A percentile compares a stretch with the other conserved stretches of the same genome.
These are phyloP conservation scores for Darksidea phi DNA, from an alignment of 495 filamentous ascomycete genomes.

Conservation along the genomic window DNA sequence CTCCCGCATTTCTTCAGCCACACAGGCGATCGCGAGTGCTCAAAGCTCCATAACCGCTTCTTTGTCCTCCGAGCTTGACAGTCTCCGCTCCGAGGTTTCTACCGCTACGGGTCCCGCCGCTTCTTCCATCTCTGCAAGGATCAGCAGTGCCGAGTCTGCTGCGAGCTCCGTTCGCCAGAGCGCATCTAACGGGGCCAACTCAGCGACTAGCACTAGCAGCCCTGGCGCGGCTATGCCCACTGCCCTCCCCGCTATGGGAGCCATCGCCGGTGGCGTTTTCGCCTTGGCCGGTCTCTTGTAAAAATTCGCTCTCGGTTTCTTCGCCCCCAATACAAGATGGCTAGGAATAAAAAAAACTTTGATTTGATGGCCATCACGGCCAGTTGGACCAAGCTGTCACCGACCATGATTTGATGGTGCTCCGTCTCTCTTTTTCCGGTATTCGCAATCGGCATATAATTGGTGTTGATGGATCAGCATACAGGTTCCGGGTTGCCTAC, in stretches of 20 bases:
- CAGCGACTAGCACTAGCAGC: no score
- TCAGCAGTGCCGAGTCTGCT: neutral
- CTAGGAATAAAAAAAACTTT: no score
- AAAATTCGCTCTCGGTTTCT: neutral
- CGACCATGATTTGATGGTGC: no score
- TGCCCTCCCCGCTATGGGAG: slow-evolving; percentile 25
- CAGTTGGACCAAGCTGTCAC: no score
- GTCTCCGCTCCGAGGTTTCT: neutral
- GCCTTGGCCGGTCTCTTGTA: slow-evolving; percentile 32
- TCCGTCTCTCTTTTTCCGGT: no score
- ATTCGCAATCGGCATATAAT: no score
- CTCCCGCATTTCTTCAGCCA: slow-evolving; percentile 1
- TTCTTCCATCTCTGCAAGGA: slow-evolving; percentile 1
- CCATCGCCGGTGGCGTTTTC: slow-evolving; percentile 23
- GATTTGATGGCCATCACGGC: no score
- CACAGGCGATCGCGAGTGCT: slow-evolving; percentile 1
- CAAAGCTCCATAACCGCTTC: slow-evolving; percentile 2
- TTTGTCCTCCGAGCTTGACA: neutral
- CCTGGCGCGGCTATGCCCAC: no score
- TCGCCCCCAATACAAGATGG: no score
- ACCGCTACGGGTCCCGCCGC: slow-evolving; percentile 10
- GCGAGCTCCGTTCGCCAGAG: neutral
- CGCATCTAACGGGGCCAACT: slow-evolving; percentile 7
- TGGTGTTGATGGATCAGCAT: no score
- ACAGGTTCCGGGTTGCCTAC: no score